Conservation (phyloP, 208 protist species). For the Phytomonas francai region DNA sequence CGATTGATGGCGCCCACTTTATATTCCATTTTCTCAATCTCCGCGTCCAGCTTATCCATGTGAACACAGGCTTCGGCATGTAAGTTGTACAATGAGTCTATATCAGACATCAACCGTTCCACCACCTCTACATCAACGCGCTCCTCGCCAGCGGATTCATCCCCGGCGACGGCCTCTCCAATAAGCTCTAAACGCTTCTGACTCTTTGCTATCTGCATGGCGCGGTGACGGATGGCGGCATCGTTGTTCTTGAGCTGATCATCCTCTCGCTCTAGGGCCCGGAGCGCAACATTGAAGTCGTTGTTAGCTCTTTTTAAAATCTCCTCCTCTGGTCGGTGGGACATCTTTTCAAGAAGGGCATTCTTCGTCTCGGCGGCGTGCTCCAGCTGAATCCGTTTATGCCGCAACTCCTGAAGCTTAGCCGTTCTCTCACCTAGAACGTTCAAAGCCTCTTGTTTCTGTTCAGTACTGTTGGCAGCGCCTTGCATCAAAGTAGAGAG, state of each 20-base stretch:
- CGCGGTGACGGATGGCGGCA: slow-evolving; percentile 46
- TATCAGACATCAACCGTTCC: slow-evolving; percentile 49
- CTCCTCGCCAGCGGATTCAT: slow-evolving; percentile 36
- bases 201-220: slow-evolving; percentile 60
- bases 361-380: slow-evolving; percentile 38
- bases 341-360: slow-evolving; percentile 36
- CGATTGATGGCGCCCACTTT: slow-evolving; percentile 34
- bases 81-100: slow-evolving; percentile 40
- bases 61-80: slow-evolving; percentile 31
- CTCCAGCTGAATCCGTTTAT: slow-evolving; percentile 23
- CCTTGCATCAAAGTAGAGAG: slow-evolving; percentile 35
- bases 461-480: slow-evolving; percentile 37
- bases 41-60: slow-evolving; percentile 47
- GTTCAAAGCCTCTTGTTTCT: slow-evolving; percentile 33
- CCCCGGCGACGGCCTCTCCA: slow-evolving; percentile 51
- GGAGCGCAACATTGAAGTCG: slow-evolving; percentile 47
- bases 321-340: slow-evolving; percentile 31
- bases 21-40: slow-evolving; percentile 57
- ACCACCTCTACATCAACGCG: slow-evolving; percentile 59
- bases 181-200: slow-evolving; percentile 74
- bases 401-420: slow-evolving; percentile 32
- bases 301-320: slow-evolving; percentile 42
- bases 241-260: slow-evolving; percentile 50
- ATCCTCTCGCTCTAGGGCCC: slow-evolving; percentile 41
- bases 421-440: slow-evolving; percentile 50